Evolutionary conservation across 202 grass and related monocot species (phyloP).

Genomic region (Dendrocalamus latiflorus): DNA sequence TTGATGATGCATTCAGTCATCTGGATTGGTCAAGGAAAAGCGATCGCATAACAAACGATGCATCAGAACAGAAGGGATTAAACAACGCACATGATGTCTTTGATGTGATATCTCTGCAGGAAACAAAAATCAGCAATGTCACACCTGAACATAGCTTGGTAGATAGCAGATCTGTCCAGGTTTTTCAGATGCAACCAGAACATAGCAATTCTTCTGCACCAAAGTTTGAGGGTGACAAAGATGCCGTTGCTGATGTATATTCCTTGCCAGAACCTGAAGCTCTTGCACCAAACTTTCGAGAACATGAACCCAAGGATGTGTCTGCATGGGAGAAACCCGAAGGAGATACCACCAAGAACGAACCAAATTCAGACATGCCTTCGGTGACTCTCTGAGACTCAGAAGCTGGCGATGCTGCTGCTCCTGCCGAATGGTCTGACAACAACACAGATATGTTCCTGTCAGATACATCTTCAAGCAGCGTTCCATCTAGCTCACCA

Average conservation of each 20-base stretch:
- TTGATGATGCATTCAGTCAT: conserved; percentile 20
- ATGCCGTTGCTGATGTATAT: neutral
- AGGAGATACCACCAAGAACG: neutral
- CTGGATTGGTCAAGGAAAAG: conserved; percentile 36
- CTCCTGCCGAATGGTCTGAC: conserved; percentile 33
- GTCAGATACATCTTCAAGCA: conserved; percentile 38
- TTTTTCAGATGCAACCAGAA: conserved; percentile 19
- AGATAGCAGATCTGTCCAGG: conserved; percentile 22
- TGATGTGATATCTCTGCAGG: conserved; percentile 24
- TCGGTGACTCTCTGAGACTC: neutral
- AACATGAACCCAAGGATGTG: neutral
- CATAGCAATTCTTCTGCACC: neutral
- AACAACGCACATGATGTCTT: conserved; percentile 7
- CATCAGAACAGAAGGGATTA: conserved; percentile 13
- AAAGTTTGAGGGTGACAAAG: neutral
- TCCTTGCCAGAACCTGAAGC: neutral
- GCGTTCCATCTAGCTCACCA: conserved; percentile 20
- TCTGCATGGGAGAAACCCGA: neutral
- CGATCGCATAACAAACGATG: neutral
- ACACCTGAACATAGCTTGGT: neutral
- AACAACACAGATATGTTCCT: conserved; percentile 40
- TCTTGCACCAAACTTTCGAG: neutral
- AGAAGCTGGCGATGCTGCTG: conserved; percentile 9
- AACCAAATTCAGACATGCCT: neutral
- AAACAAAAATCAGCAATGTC: conserved; percentile 12